These are phyloP conservation scores for Metschnikowia amazonensis DNA, from an alignment of 805 yeast species.

Conservation along the genomic window DNA sequence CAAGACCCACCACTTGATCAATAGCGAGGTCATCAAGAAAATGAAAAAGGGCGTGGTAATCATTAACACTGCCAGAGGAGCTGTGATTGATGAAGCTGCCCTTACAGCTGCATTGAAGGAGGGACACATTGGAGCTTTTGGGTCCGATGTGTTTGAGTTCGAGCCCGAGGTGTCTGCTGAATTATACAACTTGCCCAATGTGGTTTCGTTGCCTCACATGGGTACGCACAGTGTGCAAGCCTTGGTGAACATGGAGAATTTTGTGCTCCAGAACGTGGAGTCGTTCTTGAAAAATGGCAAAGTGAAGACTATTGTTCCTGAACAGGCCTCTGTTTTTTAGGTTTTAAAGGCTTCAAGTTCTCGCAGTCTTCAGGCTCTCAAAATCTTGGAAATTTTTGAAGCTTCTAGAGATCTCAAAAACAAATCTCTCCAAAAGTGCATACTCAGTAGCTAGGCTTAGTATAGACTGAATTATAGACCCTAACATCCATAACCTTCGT, in stretches of 20 bases:
- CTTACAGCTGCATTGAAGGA: constrained; percentile 51
- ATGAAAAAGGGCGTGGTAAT: constrained; percentile 78
- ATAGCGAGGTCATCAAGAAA: constrained; percentile 54
- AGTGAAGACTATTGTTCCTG: constrained; percentile 79
- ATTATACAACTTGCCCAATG: constrained; percentile 58
- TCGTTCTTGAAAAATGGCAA: constrained; percentile 60
- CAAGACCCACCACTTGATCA: constrained; percentile 65
- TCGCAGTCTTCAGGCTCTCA: too few relatives aligned
- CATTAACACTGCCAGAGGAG: constrained; percentile 87
- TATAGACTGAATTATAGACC: neutral
- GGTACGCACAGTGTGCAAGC: constrained; percentile 81
- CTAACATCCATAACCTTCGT: too few relatives aligned
- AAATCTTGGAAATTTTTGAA: too few relatives aligned
- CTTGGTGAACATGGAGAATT: constrained; percentile 73
- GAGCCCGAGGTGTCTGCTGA: constrained; percentile 73
- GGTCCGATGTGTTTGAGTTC: constrained; percentile 70
- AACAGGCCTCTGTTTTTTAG: constrained; percentile 35
- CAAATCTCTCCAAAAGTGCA: too few relatives aligned
- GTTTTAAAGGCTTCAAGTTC: too few relatives aligned
- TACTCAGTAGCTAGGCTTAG: neutral
- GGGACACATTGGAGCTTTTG: constrained; percentile 66
- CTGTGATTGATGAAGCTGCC: constrained; percentile 66
- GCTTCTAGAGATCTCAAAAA: too few relatives aligned
- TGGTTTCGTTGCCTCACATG: constrained; percentile 82
- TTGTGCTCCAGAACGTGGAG: constrained; percentile 65